Conservation (phyloP, 2,329 filamentous ascomycete genomes). For the Uncinocarpus reesii region DNA sequence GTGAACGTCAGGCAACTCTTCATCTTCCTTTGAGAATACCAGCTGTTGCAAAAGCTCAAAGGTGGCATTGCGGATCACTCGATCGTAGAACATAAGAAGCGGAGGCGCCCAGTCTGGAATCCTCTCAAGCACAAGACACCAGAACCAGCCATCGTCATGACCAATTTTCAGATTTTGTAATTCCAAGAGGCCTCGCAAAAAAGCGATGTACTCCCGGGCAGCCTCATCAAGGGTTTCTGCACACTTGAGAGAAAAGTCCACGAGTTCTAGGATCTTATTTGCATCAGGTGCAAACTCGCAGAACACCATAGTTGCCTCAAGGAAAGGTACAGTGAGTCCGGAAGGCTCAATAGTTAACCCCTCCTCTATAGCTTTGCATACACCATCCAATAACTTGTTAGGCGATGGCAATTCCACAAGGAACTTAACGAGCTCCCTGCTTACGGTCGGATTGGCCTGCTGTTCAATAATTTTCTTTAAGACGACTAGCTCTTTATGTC, state of each 20-base stretch:
- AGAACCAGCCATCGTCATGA: constrained; percentile 29
- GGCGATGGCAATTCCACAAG: constrained; percentile 41
- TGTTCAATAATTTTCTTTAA: constrained; percentile 56
- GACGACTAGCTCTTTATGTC: constrained; percentile 27
- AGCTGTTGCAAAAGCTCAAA: constrained; percentile 35
- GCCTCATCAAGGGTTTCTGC: constrained; percentile 42
- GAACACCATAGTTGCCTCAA: constrained; percentile 49
- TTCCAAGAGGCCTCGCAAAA: constrained; percentile 42
- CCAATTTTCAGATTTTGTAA: constrained; percentile 31
- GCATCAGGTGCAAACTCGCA: constrained; percentile 35
- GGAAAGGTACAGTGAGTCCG: constrained; percentile 43
- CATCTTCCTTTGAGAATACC: constrained; percentile 32
- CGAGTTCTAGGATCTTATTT: constrained; percentile 30
- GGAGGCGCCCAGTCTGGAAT: constrained; percentile 43
- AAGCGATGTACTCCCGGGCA: constrained; percentile 40
- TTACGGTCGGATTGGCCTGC: constrained; percentile 46
- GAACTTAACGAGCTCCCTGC: constrained; percentile 47
- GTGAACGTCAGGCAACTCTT: constrained; percentile 23
- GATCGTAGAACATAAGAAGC: constrained; percentile 43
- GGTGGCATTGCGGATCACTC: constrained; percentile 37
- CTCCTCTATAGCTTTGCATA: constrained; percentile 46
- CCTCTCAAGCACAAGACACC: constrained; percentile 30
- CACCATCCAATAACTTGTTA: constrained; percentile 40
- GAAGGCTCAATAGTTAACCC: constrained; percentile 46
- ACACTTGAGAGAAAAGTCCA: constrained; percentile 37